These are phyloP conservation scores for Thuja plicata DNA, from an alignment of 83 land plant genomes.

Conservation along the genomic window DNA sequence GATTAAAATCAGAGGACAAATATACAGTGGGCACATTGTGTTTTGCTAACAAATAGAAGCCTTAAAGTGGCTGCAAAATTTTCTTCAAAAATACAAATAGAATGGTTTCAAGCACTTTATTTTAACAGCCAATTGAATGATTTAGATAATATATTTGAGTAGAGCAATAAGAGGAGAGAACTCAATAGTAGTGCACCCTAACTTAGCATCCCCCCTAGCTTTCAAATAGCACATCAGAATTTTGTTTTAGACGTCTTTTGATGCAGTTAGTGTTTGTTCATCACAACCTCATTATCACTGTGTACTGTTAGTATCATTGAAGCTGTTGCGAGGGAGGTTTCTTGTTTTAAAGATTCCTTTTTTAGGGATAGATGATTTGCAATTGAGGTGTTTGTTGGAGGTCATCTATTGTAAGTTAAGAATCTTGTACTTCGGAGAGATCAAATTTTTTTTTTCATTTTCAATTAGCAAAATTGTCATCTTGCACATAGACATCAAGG, in stretches of 20 bases:
- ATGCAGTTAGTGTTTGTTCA: background rate
- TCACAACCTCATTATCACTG: background rate
- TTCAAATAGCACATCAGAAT: too few species aligned
- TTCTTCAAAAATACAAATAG: too few species aligned
- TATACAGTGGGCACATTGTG: too few species aligned
- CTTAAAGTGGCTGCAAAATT: too few species aligned
- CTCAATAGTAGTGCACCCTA: too few species aligned
- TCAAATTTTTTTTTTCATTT: background rate
- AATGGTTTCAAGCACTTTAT: too few species aligned
- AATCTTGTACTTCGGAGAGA: background rate
- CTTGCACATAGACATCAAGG: background rate
- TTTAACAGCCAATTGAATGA: too few species aligned
- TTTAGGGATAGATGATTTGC: background rate
- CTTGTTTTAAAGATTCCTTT: background rate
- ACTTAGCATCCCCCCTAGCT: too few species aligned
- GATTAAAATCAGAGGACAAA: too few species aligned
- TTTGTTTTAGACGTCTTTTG: background rate
- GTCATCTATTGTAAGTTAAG: background rate
- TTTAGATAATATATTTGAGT: too few species aligned
- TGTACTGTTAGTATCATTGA: background rate
- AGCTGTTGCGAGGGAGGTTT: background rate
- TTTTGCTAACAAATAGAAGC: too few species aligned
- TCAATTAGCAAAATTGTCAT: background rate
- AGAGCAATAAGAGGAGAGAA: too few species aligned
- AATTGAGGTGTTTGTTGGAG: background rate